phyloP scores from a whole-genome alignment of 1,284 basidiomycete genomes.

The Leucoagaricus sp. region DNA sequence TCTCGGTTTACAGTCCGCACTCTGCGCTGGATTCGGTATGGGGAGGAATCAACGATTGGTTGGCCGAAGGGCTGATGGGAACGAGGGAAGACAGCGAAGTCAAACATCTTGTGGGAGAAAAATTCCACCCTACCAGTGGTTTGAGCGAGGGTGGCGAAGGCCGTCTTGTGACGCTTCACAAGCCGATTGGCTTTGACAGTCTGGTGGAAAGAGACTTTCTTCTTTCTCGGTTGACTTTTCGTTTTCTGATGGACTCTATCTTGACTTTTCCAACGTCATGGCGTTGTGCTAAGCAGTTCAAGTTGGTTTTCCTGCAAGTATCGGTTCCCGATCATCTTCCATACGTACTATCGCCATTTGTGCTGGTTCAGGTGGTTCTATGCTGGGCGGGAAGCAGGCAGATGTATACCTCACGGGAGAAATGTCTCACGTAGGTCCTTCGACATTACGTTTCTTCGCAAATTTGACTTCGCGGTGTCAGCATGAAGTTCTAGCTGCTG shows the following conservation, averaged over 20 bases:
- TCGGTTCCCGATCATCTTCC: conserved; percentile 29
- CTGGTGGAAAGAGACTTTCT: conserved; percentile 56
- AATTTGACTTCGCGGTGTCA: conserved; percentile 34
- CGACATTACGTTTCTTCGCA: conserved; percentile 17
- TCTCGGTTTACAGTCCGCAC: conserved; percentile 89
- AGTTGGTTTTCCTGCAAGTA: conserved; percentile 56
- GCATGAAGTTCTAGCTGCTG: conserved; percentile 83
- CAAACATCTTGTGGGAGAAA: conserved; percentile 41
- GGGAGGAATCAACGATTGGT: conserved; percentile 88
- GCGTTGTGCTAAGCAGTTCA: conserved; percentile 56
- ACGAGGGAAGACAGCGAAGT: conserved; percentile 29
- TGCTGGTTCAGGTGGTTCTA: conserved; percentile 80
- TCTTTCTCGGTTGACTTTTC: conserved; percentile 16
- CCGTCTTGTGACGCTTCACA: conserved; percentile 61
- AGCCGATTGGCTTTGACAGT: conserved; percentile 57
- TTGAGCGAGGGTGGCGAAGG: conserved; percentile 64
- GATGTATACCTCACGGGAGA: conserved; percentile 92
- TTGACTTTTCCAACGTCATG: conserved; percentile 12
- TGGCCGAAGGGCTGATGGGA: conserved; percentile 48
- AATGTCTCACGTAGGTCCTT: conserved; percentile 75
- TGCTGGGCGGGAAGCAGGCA: conserved; percentile 69
- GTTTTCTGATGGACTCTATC: conserved; percentile 19
- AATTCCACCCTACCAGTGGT: conserved; percentile 30
- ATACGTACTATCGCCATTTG: conserved; percentile 76
- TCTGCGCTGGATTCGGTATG: conserved; percentile 81